Evolutionary conservation across 306 rosid genomes (phyloP).

Genomic region (Pterocarpus macrocarpus): DNA sequence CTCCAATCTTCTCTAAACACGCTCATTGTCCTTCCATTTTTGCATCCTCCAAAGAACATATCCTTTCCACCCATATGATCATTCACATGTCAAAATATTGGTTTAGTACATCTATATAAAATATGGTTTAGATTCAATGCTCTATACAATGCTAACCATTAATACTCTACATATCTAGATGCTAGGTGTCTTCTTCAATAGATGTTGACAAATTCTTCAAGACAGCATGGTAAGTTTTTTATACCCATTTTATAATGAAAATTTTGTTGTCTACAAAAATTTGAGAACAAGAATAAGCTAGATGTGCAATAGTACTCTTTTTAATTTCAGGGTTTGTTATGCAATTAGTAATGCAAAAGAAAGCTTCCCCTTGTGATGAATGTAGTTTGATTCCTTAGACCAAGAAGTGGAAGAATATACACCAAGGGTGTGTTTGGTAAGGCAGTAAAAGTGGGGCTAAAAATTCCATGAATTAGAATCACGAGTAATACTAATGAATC

Average conservation of each 20-base stretch:
- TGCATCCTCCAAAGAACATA: no score
- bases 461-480: no score
- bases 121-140: no score
- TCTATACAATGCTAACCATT: no score
- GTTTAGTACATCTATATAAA: no score
- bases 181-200: conserved; percentile 64
- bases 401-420: conserved; percentile 77
- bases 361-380: conserved; percentile 76
- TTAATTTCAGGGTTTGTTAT: conserved; percentile 71
- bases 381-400: conserved; percentile 79
- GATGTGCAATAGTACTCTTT: conserved; percentile 76
- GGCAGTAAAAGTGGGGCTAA: no score
- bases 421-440: conserved; percentile 34
- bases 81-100: no score
- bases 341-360: conserved; percentile 79
- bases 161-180: conserved; percentile 13
- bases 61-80: no score
- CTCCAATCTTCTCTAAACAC: no score
- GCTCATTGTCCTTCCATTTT: no score
- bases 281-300: conserved; percentile 79
- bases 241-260: conserved; percentile 69
- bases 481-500: no score
- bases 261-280: conserved; percentile 72
- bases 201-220: conserved; percentile 73
- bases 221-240: conserved; percentile 55